A percentile compares a stretch with the other conserved stretches of the same genome.
phyloP scores from a whole-genome alignment of 768 basidiomycete species.

The Dacryopinax spathularia region DNA sequence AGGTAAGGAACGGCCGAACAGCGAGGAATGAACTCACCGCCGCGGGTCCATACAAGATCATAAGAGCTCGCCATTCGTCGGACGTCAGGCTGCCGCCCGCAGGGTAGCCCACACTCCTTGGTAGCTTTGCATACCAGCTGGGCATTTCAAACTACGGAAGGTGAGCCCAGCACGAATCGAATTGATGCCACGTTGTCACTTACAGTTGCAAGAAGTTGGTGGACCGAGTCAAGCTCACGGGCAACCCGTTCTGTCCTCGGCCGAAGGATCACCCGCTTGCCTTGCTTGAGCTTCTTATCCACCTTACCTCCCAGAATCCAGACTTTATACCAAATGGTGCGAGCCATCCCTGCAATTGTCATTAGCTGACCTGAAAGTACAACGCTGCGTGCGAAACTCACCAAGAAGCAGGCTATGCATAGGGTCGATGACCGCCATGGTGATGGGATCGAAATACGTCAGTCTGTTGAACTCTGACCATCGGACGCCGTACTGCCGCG shows the following conservation, averaged over 20 bases:
- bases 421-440: conserved; percentile 6
- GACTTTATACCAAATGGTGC: conserved; percentile 6
- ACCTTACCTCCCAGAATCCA: conserved; percentile 9
- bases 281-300: background rate
- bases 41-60: background rate
- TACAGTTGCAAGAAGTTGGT: background rate
- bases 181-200: background rate
- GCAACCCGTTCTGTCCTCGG: background rate
- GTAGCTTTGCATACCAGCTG: background rate
- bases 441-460: conserved; percentile 3
- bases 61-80: background rate
- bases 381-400: background rate
- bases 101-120: background rate
- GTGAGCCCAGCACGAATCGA: background rate
- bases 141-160: background rate
- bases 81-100: background rate
- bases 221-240: conserved; percentile 5
- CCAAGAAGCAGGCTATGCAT: conserved; percentile 6
- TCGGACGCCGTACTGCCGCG: background rate
- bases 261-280: background rate
- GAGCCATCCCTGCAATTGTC: conserved; percentile 5
- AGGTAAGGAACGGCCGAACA: background rate
- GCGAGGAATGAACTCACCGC: background rate
- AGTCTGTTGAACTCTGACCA: background rate
- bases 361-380: background rate